Conservation (phyloP, 192 early-diverging fungal species). For the Mortierella hygrophila region DNA sequence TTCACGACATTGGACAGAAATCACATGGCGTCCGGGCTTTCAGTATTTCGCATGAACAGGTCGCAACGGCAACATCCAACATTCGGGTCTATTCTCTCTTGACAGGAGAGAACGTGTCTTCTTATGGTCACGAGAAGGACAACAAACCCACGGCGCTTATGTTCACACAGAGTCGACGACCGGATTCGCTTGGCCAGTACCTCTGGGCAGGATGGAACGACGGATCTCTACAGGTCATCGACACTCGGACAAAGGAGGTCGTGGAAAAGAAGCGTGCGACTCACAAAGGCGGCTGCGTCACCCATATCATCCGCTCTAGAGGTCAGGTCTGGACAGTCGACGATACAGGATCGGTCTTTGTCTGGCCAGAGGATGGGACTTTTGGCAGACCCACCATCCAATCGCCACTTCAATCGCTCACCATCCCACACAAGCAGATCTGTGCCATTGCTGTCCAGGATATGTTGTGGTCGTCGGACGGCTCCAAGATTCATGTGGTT, state of each 20-base stretch:
- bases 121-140: slow-evolving; percentile 62
- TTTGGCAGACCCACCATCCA: slow-evolving; percentile 50
- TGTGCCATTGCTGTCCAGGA: slow-evolving; percentile 65
- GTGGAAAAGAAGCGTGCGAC: slow-evolving; percentile 50
- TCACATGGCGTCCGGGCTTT: slow-evolving; percentile 64
- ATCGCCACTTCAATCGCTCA: slow-evolving; percentile 53
- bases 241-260: slow-evolving; percentile 53
- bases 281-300: slow-evolving; percentile 46
- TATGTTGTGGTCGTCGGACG: slow-evolving; percentile 73
- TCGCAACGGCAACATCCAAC: slow-evolving; percentile 61
- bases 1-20: slow-evolving; percentile 55
- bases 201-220: slow-evolving; percentile 76
- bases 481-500: slow-evolving; percentile 69
- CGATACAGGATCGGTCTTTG: slow-evolving; percentile 69
- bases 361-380: slow-evolving; percentile 62
- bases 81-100: slow-evolving; percentile 59
- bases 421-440: slow-evolving; percentile 60
- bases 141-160: slow-evolving; percentile 63
- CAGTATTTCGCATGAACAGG: slow-evolving; percentile 63
- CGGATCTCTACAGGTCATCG: slow-evolving; percentile 70
- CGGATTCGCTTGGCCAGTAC: slow-evolving; percentile 70
- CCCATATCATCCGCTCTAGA: slow-evolving; percentile 71
- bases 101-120: slow-evolving; percentile 60
- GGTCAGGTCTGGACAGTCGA: slow-evolving; percentile 78
- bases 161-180: slow-evolving; percentile 67